These are phyloP conservation scores for Nidularia sp. DNA, from an alignment of 768 basidiomycete genomes.

Conservation along the genomic window DNA sequence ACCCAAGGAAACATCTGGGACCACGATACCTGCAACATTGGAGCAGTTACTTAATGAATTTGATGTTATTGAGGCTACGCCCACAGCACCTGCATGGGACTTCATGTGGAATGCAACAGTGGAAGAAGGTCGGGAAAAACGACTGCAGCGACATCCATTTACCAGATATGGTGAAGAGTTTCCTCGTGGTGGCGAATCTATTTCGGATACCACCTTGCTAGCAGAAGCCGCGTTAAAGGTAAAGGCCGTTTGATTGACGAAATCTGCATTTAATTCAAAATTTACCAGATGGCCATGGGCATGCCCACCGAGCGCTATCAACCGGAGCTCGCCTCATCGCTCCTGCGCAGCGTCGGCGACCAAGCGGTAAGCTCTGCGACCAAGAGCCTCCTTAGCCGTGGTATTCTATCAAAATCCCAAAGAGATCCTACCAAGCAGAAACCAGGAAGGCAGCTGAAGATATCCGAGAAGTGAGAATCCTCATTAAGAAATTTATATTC, in stretches of 20 bases:
- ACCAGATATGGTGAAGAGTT: conserved; percentile 37
- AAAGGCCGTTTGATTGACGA: not conserved
- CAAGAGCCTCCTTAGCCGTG: conserved; percentile 56
- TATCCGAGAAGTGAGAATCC: conserved; percentile 57
- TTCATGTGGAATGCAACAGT: conserved; percentile 71
- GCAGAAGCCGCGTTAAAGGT: conserved; percentile 78
- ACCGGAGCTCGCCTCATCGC: conserved; percentile 45
- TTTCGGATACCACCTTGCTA: conserved; percentile 39
- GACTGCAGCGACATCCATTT: conserved; percentile 54
- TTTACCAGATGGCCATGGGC: conserved; percentile 70
- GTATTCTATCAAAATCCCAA: conserved; percentile 62
- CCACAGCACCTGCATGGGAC: conserved; percentile 52
- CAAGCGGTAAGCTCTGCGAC: conserved; percentile 51
- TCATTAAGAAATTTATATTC: no score
- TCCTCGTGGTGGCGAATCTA: conserved; percentile 17
- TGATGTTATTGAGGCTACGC: conserved; percentile 44
- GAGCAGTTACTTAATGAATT: conserved; percentile 40
- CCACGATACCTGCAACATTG: conserved; percentile 36
- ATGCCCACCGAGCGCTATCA: conserved; percentile 70
- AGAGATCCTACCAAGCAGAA: conserved; percentile 57
- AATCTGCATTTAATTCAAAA: no score
- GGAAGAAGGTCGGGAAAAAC: conserved; percentile 75
- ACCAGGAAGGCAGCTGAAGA: conserved; percentile 73
- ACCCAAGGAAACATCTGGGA: conserved; percentile 25
- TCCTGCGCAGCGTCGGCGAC: conserved; percentile 58